Evolutionary conservation across 352 stramenopile genomes (phyloP).

Genomic region (Phytophthora kernoviae): DNA sequence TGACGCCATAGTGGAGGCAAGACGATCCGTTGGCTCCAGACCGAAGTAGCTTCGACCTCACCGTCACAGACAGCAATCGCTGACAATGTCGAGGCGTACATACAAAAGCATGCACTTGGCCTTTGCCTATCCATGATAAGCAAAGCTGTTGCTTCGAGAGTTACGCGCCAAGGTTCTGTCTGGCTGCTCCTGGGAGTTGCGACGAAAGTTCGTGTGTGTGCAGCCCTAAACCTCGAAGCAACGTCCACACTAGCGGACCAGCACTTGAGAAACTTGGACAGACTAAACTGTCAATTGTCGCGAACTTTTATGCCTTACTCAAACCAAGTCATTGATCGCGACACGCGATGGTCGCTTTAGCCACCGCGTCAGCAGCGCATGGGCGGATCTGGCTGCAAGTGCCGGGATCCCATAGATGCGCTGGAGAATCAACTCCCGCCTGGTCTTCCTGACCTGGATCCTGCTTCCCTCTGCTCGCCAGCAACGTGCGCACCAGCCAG

Average conservation of each 20-base stretch:
- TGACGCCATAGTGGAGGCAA: too few species aligned
- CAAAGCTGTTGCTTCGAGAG: too few species aligned
- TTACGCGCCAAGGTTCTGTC: not conserved
- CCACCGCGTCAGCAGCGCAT: conserved; percentile 9
- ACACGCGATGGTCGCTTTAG: conserved; percentile 11
- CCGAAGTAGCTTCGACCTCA: too few species aligned
- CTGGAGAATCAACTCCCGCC: conserved; percentile 21
- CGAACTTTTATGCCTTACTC: conserved; percentile 4
- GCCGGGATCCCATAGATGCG: conserved; percentile 21
- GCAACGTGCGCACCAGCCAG: not conserved
- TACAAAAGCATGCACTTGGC: too few species aligned
- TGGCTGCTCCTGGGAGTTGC: conserved; percentile 7
- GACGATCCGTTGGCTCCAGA: too few species aligned
- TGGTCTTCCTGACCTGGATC: conserved; percentile 31
- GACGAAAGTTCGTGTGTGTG: conserved; percentile 14
- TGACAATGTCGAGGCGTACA: too few species aligned
- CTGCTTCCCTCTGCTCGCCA: conserved; percentile 25
- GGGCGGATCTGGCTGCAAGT: conserved; percentile 11
- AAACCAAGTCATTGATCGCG: not conserved
- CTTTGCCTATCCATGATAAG: too few species aligned
- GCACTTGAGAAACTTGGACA: not conserved
- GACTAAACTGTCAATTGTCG: conserved; percentile 5
- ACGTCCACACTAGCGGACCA: conserved; percentile 8
- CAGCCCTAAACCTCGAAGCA: conserved; percentile 24
- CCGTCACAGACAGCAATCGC: too few species aligned